phyloP scores from a whole-genome alignment of 2,329 filamentous ascomycete genomes.

The Cladophialophora chaetospira region DNA sequence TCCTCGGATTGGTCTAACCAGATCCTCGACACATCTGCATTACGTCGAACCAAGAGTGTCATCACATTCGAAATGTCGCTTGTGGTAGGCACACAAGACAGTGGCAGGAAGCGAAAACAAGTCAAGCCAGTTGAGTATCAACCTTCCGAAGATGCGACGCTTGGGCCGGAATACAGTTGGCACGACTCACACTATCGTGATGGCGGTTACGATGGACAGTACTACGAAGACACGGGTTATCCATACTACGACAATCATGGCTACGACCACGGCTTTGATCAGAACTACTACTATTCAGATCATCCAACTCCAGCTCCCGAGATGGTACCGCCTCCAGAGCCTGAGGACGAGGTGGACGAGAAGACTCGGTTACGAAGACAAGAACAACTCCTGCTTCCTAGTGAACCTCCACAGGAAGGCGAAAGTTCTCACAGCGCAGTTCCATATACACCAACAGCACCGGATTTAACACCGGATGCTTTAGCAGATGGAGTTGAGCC shows the following conservation, averaged over 20 bases:
- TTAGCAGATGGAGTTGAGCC: constrained; percentile 41
- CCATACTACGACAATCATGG: constrained; percentile 25
- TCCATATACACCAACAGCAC: constrained; percentile 46
- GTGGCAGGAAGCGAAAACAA: constrained; percentile 48
- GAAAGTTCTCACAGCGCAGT: constrained; percentile 47
- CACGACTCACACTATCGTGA: constrained; percentile 18
- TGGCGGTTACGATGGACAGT: constrained; percentile 24
- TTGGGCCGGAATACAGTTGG: constrained; percentile 19
- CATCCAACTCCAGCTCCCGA: constrained; percentile 14
- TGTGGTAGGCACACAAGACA: constrained; percentile 83
- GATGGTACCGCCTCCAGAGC: constrained; percentile 48
- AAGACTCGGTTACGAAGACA: constrained; percentile 78
- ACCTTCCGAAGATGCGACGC: neutral
- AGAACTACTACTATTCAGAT: constrained; percentile 9
- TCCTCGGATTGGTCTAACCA: constrained; percentile 55
- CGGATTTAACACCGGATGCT: constrained; percentile 46
- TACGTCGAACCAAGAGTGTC: constrained; percentile 89
- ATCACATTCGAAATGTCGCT: constrained; percentile 84
- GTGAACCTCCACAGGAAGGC: constrained; percentile 64
- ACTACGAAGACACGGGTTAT: constrained; percentile 30
- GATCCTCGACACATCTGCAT: constrained; percentile 82
- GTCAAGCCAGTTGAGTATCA: constrained; percentile 19
- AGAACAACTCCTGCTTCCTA: constrained; percentile 78
- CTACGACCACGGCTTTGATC: constrained; percentile 19
- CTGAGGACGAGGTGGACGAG: constrained; percentile 69